Conservation (phyloP, 148 eudicot genomes). For the Rhododendron vialii region DNA sequence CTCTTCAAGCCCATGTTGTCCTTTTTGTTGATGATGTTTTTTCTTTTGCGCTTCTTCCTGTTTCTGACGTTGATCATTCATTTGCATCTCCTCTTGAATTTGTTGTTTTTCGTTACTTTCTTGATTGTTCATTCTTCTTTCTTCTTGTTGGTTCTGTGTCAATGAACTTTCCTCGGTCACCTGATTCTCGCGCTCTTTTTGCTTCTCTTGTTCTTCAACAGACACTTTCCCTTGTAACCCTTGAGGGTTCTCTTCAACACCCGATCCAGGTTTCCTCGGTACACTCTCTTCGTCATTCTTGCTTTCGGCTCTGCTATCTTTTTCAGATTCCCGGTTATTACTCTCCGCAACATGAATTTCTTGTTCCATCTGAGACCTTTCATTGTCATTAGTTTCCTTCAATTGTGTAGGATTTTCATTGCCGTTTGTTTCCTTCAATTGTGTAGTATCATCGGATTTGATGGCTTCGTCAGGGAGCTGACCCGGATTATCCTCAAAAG, state of each 20-base stretch:
- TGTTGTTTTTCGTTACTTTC: conserved; percentile 7
- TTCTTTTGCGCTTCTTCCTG: conserved; percentile 19
- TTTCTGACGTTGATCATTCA: conserved; percentile 21
- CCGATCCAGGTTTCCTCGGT: neutral
- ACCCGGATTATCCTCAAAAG: conserved; percentile 58
- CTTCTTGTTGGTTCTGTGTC: conserved; percentile 31
- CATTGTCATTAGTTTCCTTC: neutral
- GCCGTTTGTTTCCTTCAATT: neutral
- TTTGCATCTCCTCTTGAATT: conserved; percentile 9
- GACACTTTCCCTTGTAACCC: conserved; percentile 29
- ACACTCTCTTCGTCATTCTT: neutral
- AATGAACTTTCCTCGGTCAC: conserved; percentile 43
- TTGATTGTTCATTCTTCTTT: neutral
- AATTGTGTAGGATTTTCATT: neutral
- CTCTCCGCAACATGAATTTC: neutral
- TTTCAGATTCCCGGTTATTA: neutral
- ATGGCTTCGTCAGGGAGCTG: conserved; percentile 54
- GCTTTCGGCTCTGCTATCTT: neutral
- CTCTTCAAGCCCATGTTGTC: conserved; percentile 17
- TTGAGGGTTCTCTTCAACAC: conserved; percentile 26
- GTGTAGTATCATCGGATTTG: conserved; percentile 20
- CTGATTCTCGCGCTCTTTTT: conserved; percentile 9
- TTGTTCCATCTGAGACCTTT: neutral
- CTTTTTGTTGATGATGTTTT: conserved; percentile 7
- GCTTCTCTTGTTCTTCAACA: conserved; percentile 16